Percentiles rank a stretch among this genome's conserved stretches.
Evolutionary conservation across 2,329 filamentous ascomycete genomes (phyloP).

Genomic region (Trichophyton verrucosum): DNA sequence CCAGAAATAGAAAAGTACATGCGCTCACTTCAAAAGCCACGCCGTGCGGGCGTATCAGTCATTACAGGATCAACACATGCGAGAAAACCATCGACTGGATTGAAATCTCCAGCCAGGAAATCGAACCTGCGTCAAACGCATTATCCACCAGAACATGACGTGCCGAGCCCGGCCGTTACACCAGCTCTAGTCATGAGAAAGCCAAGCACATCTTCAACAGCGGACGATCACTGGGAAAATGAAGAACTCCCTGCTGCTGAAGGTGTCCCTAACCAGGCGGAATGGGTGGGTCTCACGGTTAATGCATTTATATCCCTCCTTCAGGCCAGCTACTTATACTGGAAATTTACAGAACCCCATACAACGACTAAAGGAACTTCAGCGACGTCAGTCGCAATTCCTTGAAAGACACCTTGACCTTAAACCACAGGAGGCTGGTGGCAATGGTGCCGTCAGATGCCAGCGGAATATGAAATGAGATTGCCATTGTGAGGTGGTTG

Average conservation of each 20-base stretch:
- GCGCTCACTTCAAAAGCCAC: constrained; percentile 57
- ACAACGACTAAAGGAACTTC: constrained; percentile 57
- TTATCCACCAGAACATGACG: constrained; percentile 70
- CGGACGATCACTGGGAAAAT: constrained; percentile 27
- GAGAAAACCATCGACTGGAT: constrained; percentile 13
- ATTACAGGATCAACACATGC: constrained; percentile 13
- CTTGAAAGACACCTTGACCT: constrained; percentile 29
- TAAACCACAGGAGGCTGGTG: not conserved
- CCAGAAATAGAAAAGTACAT: constrained; percentile 83
- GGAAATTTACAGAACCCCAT: constrained; percentile 52
- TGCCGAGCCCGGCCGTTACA: constrained; percentile 81
- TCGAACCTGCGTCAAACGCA: constrained; percentile 63
- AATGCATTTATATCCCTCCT: constrained; percentile 34
- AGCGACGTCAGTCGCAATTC: constrained; percentile 51
- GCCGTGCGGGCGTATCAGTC: constrained; percentile 35
- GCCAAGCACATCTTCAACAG: constrained; percentile 54
- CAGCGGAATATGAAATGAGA: not conserved
- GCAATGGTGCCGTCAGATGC: not conserved
- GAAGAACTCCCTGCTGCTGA: constrained; percentile 54
- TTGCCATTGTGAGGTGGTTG: not conserved
- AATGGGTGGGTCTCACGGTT: constrained; percentile 73
- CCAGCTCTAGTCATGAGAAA: constrained; percentile 61
- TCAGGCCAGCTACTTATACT: constrained; percentile 34
- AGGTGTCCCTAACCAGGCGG: constrained; percentile 73
- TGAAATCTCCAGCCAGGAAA: constrained; percentile 28